Evolutionary conservation across 768 basidiomycete genomes (phyloP).

Genomic region (Coprinopsis sp.): DNA sequence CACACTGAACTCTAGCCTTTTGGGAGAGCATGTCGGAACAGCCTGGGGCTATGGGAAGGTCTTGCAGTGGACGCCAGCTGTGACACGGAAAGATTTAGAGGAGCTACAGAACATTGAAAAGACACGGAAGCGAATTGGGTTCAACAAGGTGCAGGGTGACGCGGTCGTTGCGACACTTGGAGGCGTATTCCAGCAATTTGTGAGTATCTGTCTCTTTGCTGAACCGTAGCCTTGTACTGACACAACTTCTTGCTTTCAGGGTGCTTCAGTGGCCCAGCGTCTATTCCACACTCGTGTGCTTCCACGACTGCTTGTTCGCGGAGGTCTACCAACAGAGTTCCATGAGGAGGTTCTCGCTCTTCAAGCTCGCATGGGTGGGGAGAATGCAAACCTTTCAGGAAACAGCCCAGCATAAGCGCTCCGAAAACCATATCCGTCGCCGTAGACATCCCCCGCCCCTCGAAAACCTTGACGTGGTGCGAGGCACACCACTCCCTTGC

Average conservation of each 20-base stretch:
- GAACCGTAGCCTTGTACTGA: slow-evolving; percentile 2
- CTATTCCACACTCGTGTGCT: slow-evolving; percentile 48
- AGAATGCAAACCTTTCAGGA: slow-evolving; percentile 10
- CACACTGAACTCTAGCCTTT: slow-evolving; percentile 60
- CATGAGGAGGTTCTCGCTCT: slow-evolving; percentile 42
- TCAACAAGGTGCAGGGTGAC: slow-evolving; percentile 76
- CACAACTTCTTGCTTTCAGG: slow-evolving; percentile 25
- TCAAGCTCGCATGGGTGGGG: slow-evolving; percentile 49
- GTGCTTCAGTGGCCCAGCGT: slow-evolving; percentile 43
- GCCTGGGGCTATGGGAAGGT: slow-evolving; percentile 70
- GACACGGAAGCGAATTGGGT: slow-evolving; percentile 51
- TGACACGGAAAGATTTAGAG: slow-evolving; percentile 31
- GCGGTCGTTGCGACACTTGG: slow-evolving; percentile 74
- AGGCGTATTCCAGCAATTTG: slow-evolving; percentile 76
- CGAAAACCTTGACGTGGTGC: neutral
- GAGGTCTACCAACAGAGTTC: slow-evolving; percentile 44
- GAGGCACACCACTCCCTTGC: neutral
- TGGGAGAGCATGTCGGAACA: slow-evolving; percentile 72
- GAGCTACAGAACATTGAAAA: slow-evolving; percentile 25
- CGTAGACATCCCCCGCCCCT: neutral
- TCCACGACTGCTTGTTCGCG: slow-evolving; percentile 34
- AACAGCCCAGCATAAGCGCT: neutral
- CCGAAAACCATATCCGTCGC: neutral
- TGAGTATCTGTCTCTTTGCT: slow-evolving; percentile 32
- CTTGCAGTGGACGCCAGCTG: slow-evolving; percentile 72